Evolutionary conservation across 305 asterid species (phyloP).

Genomic region (Fraxinus latifolia): DNA sequence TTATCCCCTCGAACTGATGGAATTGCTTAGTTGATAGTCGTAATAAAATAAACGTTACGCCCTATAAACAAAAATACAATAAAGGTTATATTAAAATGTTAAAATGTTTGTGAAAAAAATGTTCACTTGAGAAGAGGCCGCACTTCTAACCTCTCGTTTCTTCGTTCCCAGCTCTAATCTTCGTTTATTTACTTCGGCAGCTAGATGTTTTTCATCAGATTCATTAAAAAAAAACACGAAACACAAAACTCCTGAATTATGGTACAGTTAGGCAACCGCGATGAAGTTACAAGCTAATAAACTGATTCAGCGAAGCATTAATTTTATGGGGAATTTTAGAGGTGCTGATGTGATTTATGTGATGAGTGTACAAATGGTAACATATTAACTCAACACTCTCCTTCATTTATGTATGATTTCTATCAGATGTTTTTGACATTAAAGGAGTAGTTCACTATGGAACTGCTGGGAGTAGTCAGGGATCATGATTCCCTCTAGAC

Average conservation of each 20-base stretch:
- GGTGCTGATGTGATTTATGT: not conserved
- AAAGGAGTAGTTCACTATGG: not conserved
- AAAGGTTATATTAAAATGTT: too few relatives aligned
- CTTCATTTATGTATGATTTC: not conserved
- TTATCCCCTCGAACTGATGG: not conserved
- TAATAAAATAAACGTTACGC: too few relatives aligned
- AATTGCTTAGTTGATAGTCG: too few relatives aligned
- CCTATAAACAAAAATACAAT: too few relatives aligned
- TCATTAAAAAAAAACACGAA: not conserved
- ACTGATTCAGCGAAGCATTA: not conserved
- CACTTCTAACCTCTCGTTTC: not conserved
- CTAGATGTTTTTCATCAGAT: not conserved
- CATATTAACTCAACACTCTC: not conserved
- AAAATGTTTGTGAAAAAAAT: too few relatives aligned
- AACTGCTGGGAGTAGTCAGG: not conserved
- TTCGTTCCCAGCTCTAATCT: not conserved
- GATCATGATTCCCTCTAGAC: not conserved
- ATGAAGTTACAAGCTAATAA: not conserved
- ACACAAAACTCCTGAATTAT: not conserved
- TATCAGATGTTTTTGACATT: not conserved
- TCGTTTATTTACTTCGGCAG: not conserved
- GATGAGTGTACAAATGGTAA: not conserved
- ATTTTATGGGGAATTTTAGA: not conserved
- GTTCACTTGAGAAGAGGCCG: not conserved
- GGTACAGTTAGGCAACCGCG: not conserved